phyloP scores from a whole-genome alignment of 1,284 basidiomycete genomes.

The Meripilus lineatus region DNA sequence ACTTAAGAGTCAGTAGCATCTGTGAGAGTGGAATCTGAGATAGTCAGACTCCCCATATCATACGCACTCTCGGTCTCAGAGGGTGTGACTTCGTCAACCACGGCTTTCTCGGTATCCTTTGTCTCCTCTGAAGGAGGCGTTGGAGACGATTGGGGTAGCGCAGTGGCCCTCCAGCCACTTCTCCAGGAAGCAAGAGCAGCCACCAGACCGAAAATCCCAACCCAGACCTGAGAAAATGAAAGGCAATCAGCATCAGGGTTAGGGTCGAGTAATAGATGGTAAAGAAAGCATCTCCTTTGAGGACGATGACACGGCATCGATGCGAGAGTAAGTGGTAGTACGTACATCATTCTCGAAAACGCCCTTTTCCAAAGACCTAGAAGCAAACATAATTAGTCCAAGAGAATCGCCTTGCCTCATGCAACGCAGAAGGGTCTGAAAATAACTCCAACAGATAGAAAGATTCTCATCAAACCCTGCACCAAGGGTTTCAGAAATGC shows the following conservation, averaged over 20 bases:
- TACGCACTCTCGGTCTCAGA: no score
- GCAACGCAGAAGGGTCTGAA: background rate
- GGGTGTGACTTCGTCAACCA: background rate
- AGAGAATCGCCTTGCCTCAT: no score
- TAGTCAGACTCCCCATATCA: no score
- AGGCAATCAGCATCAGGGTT: background rate
- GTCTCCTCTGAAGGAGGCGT: background rate
- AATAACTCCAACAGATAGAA: background rate
- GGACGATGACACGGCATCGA: no score
- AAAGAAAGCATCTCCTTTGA: background rate
- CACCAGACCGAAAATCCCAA: conserved; percentile 56
- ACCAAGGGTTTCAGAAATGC: no score
- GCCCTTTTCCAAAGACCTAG: conserved; percentile 7
- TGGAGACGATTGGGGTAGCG: conserved; percentile 42
- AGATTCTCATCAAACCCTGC: no score
- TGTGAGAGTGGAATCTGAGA: no score
- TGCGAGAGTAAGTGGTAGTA: background rate
- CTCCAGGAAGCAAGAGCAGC: conserved; percentile 64
- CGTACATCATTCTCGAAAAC: conserved; percentile 8
- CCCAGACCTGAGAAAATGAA: conserved; percentile 44
- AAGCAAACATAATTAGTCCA: background rate
- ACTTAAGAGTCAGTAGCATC: no score
- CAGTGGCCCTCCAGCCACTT: conserved; percentile 72
- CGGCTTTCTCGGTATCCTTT: conserved; percentile 1
- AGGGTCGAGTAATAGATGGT: background rate